Percentiles rank a stretch among this genome's conserved stretches.
Evolutionary conservation across 805 yeast species (phyloP).

Genomic region (Pichia californica): DNA sequence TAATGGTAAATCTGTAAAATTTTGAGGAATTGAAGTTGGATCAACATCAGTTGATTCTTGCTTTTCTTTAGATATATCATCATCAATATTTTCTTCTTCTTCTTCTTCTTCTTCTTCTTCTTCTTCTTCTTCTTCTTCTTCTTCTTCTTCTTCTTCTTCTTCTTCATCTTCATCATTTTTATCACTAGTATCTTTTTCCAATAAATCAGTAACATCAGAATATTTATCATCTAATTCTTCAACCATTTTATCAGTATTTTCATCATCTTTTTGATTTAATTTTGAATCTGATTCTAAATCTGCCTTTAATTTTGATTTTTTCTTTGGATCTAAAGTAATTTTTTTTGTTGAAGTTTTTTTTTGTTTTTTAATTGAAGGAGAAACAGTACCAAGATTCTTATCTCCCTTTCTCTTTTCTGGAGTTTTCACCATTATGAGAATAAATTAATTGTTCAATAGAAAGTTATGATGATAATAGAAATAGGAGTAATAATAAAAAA

Average conservation of each 20-base stretch:
- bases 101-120: slow-evolving; percentile 17
- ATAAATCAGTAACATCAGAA: slow-evolving; percentile 49
- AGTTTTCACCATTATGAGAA: not conserved
- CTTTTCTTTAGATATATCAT: slow-evolving; percentile 1
- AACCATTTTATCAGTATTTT: slow-evolving; percentile 37
- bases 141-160: slow-evolving; percentile 26
- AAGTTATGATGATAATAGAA: too few species aligned
- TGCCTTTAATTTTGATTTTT: slow-evolving; percentile 5
- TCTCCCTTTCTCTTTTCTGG: not conserved
- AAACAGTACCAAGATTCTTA: too few species aligned
- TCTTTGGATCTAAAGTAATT: slow-evolving; percentile 6
- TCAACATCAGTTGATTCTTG: not conserved
- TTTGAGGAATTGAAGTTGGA: slow-evolving; percentile 18
- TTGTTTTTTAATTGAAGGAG: slow-evolving; percentile 1
- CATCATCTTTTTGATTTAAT: slow-evolving; percentile 7
- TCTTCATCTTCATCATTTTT: slow-evolving; percentile 27
- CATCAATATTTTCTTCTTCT: slow-evolving; percentile 18
- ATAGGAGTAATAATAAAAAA: too few species aligned
- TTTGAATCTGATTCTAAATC: not conserved
- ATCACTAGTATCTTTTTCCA: slow-evolving; percentile 28
- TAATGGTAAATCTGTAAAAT: slow-evolving; percentile 50
- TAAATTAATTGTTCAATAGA: not conserved
- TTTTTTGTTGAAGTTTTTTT: not conserved
- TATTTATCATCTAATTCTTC: slow-evolving; percentile 51
- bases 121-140: slow-evolving; percentile 17